phyloP scores from a whole-genome alignment of 1,139 yeast species.

The Pichia sp. region DNA sequence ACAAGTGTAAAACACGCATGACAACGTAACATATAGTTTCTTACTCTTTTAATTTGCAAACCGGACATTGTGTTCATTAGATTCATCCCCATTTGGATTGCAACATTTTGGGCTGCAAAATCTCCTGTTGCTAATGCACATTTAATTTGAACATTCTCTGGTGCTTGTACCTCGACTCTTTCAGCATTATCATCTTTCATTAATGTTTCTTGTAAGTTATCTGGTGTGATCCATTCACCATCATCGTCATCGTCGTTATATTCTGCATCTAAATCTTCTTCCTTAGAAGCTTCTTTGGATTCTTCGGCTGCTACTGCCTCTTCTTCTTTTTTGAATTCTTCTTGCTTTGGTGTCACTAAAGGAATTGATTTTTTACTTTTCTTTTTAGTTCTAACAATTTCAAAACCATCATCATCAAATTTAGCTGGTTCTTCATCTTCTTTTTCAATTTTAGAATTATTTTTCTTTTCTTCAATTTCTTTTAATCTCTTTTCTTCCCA shows the following conservation, averaged over 20 bases:
- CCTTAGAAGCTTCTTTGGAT: not conserved
- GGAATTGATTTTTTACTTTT: constrained; percentile 1
- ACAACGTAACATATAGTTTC: constrained; percentile 92
- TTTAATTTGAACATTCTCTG: constrained; percentile 34
- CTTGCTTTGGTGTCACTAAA: not conserved
- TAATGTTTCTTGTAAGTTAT: constrained; percentile 64
- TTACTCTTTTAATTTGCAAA: constrained; percentile 71
- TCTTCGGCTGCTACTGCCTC: too few species aligned
- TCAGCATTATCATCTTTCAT: constrained; percentile 50
- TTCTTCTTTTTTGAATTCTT: not conserved
- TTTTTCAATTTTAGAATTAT: not conserved
- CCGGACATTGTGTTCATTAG: constrained; percentile 85
- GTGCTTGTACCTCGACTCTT: constrained; percentile 29
- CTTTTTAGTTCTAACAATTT: constrained; percentile 23
- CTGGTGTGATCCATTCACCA: constrained; percentile 95
- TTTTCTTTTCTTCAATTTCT: constrained; percentile 14
- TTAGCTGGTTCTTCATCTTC: constrained; percentile 17
- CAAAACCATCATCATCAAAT: constrained; percentile 27
- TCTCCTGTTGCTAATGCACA: constrained; percentile 93
- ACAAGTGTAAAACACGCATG: constrained; percentile 89
- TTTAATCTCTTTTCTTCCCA: constrained; percentile 15
- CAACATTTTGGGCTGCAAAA: constrained; percentile 94
- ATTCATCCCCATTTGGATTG: constrained; percentile 83
- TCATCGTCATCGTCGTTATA: constrained; percentile 64
- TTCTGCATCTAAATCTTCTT: constrained; percentile 34